Conservation (phyloP, 2,329 filamentous ascomycete genomes). For the Daldinia eschscholtzii region DNA sequence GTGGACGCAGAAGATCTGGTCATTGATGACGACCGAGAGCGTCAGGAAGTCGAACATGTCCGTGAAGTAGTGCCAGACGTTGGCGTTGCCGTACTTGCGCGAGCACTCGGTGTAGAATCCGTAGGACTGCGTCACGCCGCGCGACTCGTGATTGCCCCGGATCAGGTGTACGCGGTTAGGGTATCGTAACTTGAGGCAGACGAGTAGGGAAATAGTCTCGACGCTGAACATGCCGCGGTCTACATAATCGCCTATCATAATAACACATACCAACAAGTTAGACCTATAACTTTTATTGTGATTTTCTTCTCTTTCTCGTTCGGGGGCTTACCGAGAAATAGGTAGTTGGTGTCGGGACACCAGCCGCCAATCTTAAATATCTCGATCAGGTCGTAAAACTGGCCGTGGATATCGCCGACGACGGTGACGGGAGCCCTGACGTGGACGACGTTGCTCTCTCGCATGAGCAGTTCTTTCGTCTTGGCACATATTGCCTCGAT, state of each 20-base stretch:
- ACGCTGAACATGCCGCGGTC: conserved; percentile 99
- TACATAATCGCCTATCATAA: conserved; percentile 88
- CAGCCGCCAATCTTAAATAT: conserved; percentile 98
- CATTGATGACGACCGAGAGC: conserved; percentile 95
- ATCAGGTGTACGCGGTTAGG: conserved; percentile 95
- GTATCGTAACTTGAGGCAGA: conserved; percentile 97
- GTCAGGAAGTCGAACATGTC: conserved; percentile 99
- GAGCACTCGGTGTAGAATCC: conserved; percentile 99
- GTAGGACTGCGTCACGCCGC: conserved; percentile 98
- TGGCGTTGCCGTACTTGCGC: conserved; percentile 97
- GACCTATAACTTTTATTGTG: neutral
- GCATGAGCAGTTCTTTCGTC: conserved; percentile 98
- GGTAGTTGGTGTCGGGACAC: conserved; percentile 97
- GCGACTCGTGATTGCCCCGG: conserved; percentile 96
- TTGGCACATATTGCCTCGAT: conserved; percentile 99
- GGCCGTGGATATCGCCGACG: conserved; percentile 97
- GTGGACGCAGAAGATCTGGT: conserved; percentile 99
- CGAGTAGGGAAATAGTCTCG: conserved; percentile 96
- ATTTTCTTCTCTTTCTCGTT: neutral
- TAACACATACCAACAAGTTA: conserved; percentile 11
- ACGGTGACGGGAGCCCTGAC: conserved; percentile 96
- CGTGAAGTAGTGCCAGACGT: conserved; percentile 99
- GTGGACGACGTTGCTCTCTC: conserved; percentile 99
- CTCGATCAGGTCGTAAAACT: conserved; percentile 99
- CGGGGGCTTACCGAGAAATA: conserved; percentile 81